These are phyloP conservation scores for Astragalus membranaceus DNA, from an alignment of 306 rosid species.

Conservation along the genomic window DNA sequence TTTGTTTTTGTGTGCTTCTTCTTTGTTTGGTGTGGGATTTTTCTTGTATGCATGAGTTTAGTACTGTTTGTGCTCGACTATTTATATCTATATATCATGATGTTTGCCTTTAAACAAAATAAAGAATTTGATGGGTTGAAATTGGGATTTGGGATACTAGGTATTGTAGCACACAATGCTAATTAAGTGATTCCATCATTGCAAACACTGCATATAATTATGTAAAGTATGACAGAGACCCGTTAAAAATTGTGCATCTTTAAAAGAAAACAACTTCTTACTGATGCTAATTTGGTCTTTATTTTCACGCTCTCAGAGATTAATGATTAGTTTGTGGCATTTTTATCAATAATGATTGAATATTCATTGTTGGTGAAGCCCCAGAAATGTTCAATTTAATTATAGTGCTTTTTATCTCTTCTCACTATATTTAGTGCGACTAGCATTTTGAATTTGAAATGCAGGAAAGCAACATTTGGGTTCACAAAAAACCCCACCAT, in stretches of 20 bases:
- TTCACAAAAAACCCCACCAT: constrained; percentile 21
- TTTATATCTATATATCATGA: no score
- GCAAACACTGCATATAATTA: constrained; percentile 7
- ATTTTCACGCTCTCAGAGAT: constrained; percentile 20
- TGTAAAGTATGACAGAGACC: background rate
- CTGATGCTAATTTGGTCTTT: background rate
- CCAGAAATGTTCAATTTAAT: background rate
- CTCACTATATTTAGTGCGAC: constrained; percentile 29
- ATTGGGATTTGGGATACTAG: constrained; percentile 5
- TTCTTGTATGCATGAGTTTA: no score
- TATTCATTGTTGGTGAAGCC: background rate
- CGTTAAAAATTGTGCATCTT: constrained; percentile 2
- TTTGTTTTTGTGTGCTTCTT: no score
- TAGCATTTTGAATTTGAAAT: constrained; percentile 29
- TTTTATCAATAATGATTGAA: constrained; percentile 12
- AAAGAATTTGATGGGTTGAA: constrained; percentile 4
- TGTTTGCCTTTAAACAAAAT: no score
- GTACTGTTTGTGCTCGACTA: no score
- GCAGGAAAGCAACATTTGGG: constrained; percentile 18
- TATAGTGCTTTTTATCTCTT: constrained; percentile 14
- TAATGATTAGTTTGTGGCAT: constrained; percentile 24
- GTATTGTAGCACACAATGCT: background rate
- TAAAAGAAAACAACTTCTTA: background rate
- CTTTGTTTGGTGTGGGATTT: no score
- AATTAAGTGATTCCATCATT: background rate